Conservation (phyloP, 352 stramenopile genomes). For the Globisporangium spinosum region DNA sequence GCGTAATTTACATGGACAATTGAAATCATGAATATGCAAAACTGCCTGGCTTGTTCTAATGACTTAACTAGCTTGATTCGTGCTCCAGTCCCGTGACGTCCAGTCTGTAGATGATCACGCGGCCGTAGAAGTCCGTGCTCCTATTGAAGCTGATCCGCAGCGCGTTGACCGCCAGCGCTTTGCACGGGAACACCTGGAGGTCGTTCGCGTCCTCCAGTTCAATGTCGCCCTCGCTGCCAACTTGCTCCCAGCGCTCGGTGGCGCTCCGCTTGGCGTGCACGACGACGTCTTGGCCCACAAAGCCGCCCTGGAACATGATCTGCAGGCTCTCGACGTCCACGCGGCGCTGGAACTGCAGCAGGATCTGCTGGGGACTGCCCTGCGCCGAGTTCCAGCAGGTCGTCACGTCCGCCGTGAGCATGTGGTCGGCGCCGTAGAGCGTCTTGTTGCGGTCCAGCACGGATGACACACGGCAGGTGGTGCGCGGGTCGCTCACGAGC, state of each 20-base stretch:
- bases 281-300: slow-evolving; percentile 60
- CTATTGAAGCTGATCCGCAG: slow-evolving; percentile 50
- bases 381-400: slow-evolving; percentile 76
- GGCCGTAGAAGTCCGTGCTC: slow-evolving; percentile 74
- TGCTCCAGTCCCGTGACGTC: slow-evolving; percentile 38
- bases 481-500: slow-evolving; percentile 35
- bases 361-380: slow-evolving; percentile 56
- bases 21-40: background rate
- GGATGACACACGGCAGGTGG: slow-evolving; percentile 60
- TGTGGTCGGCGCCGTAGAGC: slow-evolving; percentile 55
- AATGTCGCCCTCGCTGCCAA: slow-evolving; percentile 21
- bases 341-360: slow-evolving; percentile 53
- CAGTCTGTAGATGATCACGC: slow-evolving; percentile 61
- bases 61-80: background rate
- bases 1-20: slow-evolving; percentile 11
- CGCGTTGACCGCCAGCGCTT: slow-evolving; percentile 26
- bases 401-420: slow-evolving; percentile 40
- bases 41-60: background rate
- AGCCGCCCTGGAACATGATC: slow-evolving; percentile 79
- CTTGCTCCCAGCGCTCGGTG: slow-evolving; percentile 25
- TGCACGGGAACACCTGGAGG: slow-evolving; percentile 40
- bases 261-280: slow-evolving; percentile 26
- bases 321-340: slow-evolving; percentile 36
- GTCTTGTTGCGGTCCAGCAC: slow-evolving; percentile 64
- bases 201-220: slow-evolving; percentile 54